phyloP scores from a whole-genome alignment of 2,329 filamentous ascomycete genomes.

The Amauroascus niger region DNA sequence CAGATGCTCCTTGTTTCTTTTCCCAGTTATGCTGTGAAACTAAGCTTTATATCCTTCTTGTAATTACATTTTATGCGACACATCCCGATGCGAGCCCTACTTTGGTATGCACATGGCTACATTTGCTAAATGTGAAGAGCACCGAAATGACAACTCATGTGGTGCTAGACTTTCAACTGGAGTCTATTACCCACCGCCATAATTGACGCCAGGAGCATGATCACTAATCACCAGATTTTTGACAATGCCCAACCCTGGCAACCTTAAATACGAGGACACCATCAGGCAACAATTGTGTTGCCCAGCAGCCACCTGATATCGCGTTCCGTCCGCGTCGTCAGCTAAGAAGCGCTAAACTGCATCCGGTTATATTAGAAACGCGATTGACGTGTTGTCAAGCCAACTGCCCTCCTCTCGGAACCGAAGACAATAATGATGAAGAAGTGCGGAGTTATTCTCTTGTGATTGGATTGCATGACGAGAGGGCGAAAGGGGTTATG shows the following conservation, averaged over 20 bases:
- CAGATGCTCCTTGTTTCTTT: neutral
- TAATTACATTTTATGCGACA: too few species aligned
- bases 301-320: slow-evolving; percentile 10
- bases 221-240: neutral
- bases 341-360: slow-evolving; percentile 2
- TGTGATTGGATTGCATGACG: neutral
- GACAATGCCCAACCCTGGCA: neutral
- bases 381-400: neutral
- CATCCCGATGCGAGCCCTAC: too few species aligned
- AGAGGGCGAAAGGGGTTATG: too few species aligned
- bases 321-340: slow-evolving; percentile 7
- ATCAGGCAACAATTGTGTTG: neutral
- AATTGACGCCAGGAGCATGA: neutral
- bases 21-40: too few species aligned
- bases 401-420: neutral
- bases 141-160: neutral
- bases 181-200: too few species aligned
- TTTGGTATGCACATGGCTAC: too few species aligned
- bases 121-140: too few species aligned
- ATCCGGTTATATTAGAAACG: slow-evolving; percentile 7
- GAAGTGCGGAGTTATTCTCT: neutral
- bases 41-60: too few species aligned
- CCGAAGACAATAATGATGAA: too few species aligned
- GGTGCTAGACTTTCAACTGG: too few species aligned
- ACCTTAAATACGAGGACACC: slow-evolving; percentile 4